These are phyloP conservation scores for Pseudopyrenochaeta lycopersici DNA, from an alignment of 2,329 filamentous ascomycete genomes.

Conservation along the genomic window DNA sequence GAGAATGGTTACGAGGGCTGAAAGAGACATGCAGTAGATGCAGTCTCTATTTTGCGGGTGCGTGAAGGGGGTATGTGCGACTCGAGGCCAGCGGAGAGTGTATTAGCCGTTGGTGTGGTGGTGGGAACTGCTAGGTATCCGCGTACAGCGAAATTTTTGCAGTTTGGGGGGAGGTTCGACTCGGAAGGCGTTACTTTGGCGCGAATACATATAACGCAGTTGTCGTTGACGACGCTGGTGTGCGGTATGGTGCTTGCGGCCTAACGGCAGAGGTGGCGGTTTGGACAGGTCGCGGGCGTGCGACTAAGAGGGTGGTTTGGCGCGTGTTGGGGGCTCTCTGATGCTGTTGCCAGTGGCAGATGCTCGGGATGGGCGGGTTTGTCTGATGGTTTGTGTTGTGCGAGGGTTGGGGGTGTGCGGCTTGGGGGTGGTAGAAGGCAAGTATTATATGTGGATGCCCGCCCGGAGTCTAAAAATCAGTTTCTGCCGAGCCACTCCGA, in stretches of 20 bases:
- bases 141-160: conserved; percentile 95
- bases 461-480: conserved; percentile 21
- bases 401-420: conserved; percentile 28
- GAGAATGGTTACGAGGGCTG: conserved; percentile 61
- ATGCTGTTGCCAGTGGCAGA: conserved; percentile 28
- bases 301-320: conserved; percentile 30
- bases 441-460: conserved; percentile 21
- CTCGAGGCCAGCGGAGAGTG: conserved; percentile 45
- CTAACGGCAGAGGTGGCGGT: conserved; percentile 45
- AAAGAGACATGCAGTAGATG: conserved; percentile 69
- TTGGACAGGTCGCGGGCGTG: conserved; percentile 40
- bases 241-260: conserved; percentile 41
- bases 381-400: conserved; percentile 30
- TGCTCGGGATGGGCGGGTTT: conserved; percentile 25
- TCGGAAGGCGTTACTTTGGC: conserved; percentile 93
- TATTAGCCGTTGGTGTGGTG: conserved; percentile 93
- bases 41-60: conserved; percentile 34
- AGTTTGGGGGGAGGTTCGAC: conserved; percentile 93
- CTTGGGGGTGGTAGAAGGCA: conserved; percentile 22
- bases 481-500: conserved; percentile 24
- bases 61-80: conserved; percentile 47
- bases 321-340: conserved; percentile 10
- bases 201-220: conserved; percentile 97
- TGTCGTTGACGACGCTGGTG: conserved; percentile 40
- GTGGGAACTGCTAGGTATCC: conserved; percentile 90